A percentile compares a stretch with the other conserved stretches of the same genome.
Conservation (phyloP, 2,329 filamentous ascomycete species). For the Myriosclerotinia duriaeana region DNA sequence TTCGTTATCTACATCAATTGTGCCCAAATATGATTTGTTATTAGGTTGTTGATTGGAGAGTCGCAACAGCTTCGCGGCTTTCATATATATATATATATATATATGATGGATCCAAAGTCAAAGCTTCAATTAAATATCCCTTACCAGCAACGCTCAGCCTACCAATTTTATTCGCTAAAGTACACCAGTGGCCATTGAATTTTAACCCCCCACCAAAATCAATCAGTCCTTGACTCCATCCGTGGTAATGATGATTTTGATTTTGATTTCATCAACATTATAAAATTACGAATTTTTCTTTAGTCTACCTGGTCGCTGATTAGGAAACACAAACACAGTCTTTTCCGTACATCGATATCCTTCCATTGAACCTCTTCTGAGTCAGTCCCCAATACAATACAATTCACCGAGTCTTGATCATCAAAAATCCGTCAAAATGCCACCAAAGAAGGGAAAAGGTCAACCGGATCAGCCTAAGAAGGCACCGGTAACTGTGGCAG, state of each 20-base stretch:
- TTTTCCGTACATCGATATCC: constrained; percentile 32
- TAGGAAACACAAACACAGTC: constrained; percentile 32
- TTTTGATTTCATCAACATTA: constrained; percentile 12
- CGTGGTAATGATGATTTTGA: background rate
- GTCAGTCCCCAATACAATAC: background rate
- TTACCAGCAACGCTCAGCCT: background rate
- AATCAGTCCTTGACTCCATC: constrained; percentile 22
- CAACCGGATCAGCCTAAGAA: constrained; percentile 51
- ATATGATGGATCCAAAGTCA: constrained; percentile 14
- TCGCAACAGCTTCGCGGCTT: constrained; percentile 20
- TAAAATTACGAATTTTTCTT: constrained; percentile 9
- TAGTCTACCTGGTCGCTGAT: background rate
- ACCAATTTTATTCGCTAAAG: constrained; percentile 31
- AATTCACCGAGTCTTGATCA: background rate
- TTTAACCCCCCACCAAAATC: constrained; percentile 31
- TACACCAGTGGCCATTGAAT: constrained; percentile 29
- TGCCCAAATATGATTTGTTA: background rate
- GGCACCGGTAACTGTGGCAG: constrained; percentile 65
- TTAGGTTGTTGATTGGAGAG: constrained; percentile 3
- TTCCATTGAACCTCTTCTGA: background rate
- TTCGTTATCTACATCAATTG: constrained; percentile 25
- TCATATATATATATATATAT: too few species aligned
- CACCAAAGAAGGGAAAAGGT: constrained; percentile 63
- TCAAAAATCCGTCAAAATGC: constrained; percentile 55
- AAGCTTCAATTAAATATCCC: constrained; percentile 14